Evolutionary conservation across 2,329 filamentous ascomycete genomes (phyloP), one percentile per base, ranked within the genome.

Genomic region (Aspergillus sp.): DNA sequence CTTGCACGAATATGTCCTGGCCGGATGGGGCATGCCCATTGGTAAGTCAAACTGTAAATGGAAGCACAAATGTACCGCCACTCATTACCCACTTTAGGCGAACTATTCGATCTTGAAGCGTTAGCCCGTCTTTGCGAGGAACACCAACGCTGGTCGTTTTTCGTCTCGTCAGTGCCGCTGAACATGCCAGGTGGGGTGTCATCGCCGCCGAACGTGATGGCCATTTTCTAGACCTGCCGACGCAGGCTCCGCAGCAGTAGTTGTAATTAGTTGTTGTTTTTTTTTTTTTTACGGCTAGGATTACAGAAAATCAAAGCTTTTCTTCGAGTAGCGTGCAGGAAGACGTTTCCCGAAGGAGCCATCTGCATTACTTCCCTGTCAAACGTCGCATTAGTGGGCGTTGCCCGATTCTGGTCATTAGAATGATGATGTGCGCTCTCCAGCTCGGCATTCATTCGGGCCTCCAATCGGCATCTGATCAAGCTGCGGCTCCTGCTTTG

Each of bases 21-120:
- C 74, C 19, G 74, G 74, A 37, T 79, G 75, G 74, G 76, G 75
- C 3, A 71, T 77, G 61, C 74, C 56, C 41, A 72, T 72, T 51
- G 72, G 72, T 53, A 71, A 35, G 71, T 30, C 13, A 23, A 13
- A 22, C 6, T 27, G 13, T n/a, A 22, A 43, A 43, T 30, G 20
- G 23, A 17, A 30, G 17, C 33, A 10, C 33, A 37, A 37, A 37
- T 7, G n/a, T 9, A 17, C 17, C 6, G 19, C 17, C 37, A 9
- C 17, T 39, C 15, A 39, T 19, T 20, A 22, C 37, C 15, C 10
- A 19, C 19, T 7, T 20, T 64, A 45, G 70, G 74, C 41, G 73
- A 75, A 53, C 61, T 75, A 12, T 74, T 74, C 50, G 69, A 76
- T 53, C 63, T 75, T 10, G 74, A 76, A 54, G 64, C 59, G 38